A percentile compares a stretch with the other conserved stretches of the same genome.
Evolutionary conservation across 2,329 filamentous ascomycete species (phyloP).

Genomic region (Fonsecaea nubica): DNA sequence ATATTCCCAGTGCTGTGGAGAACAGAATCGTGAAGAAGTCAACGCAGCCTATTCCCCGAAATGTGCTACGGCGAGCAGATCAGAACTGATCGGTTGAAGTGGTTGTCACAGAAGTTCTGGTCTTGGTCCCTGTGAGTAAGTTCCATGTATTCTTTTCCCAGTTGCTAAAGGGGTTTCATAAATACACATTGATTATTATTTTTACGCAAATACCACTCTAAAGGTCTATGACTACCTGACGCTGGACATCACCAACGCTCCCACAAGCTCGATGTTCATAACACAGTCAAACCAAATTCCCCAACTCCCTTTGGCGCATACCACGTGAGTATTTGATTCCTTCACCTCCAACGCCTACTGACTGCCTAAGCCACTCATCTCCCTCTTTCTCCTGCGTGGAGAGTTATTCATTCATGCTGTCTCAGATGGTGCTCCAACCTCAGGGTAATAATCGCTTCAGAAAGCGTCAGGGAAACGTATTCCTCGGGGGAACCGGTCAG

Average conservation of each 20-base stretch:
- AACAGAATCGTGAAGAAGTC: neutral
- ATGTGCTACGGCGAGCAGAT: neutral
- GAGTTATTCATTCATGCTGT: constrained; percentile 25
- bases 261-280: constrained; percentile 25
- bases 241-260: constrained; percentile 35
- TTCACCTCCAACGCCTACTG: neutral
- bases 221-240: constrained; percentile 31
- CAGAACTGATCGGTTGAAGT: constrained; percentile 18
- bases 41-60: neutral
- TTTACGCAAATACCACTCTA: constrained; percentile 27
- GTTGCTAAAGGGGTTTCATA: neutral
- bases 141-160: too few relatives aligned
- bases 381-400: constrained; percentile 21
- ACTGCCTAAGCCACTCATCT: constrained; percentile 15
- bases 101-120: constrained; percentile 19
- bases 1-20: constrained; percentile 8
- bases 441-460: constrained; percentile 20
- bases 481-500: constrained; percentile 28
- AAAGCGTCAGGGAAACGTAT: constrained; percentile 23
- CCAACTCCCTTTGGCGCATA: constrained; percentile 3
- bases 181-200: constrained; percentile 34
- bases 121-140: constrained; percentile 21
- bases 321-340: neutral
- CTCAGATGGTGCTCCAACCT: constrained; percentile 11
- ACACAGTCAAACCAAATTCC: constrained; percentile 16